A percentile compares a stretch with the other conserved stretches of the same genome.
These are phyloP conservation scores for Myotisia sp. DNA, from an alignment of 2,329 filamentous ascomycete genomes.

Conservation along the genomic window DNA sequence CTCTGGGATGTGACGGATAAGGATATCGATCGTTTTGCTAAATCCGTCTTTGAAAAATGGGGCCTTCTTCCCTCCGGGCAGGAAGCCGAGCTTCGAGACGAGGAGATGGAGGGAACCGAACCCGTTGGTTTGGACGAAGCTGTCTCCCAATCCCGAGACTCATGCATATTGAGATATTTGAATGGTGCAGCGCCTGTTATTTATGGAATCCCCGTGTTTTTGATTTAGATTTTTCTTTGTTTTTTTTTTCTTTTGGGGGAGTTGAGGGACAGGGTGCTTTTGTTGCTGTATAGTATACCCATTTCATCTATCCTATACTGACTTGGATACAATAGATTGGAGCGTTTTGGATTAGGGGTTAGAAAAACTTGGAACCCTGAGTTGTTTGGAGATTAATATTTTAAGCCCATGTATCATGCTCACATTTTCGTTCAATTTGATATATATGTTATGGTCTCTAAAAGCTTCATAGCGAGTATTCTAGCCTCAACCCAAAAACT, in stretches of 20 bases:
- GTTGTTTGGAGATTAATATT: too few relatives aligned
- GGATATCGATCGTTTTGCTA: constrained; percentile 88
- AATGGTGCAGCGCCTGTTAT: constrained; percentile 89
- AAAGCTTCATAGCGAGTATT: too few relatives aligned
- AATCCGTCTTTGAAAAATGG: constrained; percentile 69
- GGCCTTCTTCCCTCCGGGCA: constrained; percentile 44
- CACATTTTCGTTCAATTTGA: too few relatives aligned
- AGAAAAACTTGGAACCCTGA: too few relatives aligned
- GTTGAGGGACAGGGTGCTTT: too few relatives aligned
- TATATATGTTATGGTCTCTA: too few relatives aligned
- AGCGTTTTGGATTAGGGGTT: too few relatives aligned
- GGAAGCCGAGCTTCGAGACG: background rate
- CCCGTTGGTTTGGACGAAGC: constrained; percentile 47
- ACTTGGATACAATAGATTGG: too few relatives aligned
- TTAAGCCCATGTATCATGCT: too few relatives aligned
- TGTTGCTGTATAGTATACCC: too few relatives aligned
- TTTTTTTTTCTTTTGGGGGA: background rate
- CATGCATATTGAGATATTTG: constrained; percentile 78
- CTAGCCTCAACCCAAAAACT: too few relatives aligned
- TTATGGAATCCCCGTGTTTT: constrained; percentile 86
- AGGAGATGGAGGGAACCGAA: background rate
- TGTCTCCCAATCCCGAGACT: constrained; percentile 56
- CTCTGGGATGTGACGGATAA: constrained; percentile 97
- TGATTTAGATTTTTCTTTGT: constrained; percentile 28
- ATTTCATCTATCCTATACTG: too few relatives aligned